Evolutionary conservation across 169 alveolate genomes (phyloP).

Genomic region (Besnoitia besnoiti): DNA sequence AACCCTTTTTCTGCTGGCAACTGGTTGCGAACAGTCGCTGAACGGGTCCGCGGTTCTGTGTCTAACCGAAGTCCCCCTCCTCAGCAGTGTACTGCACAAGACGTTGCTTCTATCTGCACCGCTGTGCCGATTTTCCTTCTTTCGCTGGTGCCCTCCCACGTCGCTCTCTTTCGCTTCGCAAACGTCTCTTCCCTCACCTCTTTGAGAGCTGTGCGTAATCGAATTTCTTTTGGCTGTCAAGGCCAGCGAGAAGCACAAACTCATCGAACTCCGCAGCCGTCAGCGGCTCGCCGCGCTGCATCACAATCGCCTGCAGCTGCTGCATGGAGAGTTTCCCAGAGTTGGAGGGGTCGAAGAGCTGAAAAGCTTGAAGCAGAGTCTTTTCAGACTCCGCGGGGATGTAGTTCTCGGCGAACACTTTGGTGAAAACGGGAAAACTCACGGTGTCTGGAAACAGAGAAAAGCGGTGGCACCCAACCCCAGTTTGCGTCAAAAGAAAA

Average conservation of each 20-base stretch:
- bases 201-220: conserved; percentile 21
- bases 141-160: no score
- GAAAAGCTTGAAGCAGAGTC: neutral
- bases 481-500: no score
- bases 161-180: neutral
- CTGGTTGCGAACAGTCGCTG: no score
- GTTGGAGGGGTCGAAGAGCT: neutral
- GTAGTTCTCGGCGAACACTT: conserved; percentile 17
- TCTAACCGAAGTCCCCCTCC: no score
- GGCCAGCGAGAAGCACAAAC: conserved; percentile 36
- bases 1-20: no score
- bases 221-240: neutral
- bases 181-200: neutral
- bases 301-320: conserved; percentile 39
- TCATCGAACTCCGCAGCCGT: conserved; percentile 37
- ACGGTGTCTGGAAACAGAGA: neutral
- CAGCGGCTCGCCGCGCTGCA: conserved; percentile 36
- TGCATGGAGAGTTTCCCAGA: conserved; percentile 21
- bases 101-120: no score
- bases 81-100: no score
- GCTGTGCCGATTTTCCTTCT: no score
- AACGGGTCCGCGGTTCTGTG: no score
- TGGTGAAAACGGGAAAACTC: neutral
- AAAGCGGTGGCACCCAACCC: neutral
- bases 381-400: neutral